Evolutionary conservation across 2,329 filamentous ascomycete species (phyloP).

Genomic region (Verticillium albo-atrum): DNA sequence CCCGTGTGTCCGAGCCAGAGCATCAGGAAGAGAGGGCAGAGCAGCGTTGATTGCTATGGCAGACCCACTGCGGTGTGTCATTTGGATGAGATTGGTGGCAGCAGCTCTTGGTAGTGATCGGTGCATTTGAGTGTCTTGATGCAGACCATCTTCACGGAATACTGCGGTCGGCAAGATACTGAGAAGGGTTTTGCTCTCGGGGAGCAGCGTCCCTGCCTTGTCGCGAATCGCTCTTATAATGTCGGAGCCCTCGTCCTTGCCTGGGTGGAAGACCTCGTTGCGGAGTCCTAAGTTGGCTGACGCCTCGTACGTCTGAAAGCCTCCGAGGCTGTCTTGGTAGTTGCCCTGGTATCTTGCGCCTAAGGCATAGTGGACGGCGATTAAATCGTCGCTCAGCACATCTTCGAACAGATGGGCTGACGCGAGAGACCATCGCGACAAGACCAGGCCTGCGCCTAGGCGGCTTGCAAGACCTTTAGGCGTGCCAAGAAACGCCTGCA

Average conservation of each 20-base stretch:
- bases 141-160: slow-evolving; percentile 75
- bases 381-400: slow-evolving; percentile 80
- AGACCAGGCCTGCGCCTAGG: slow-evolving; percentile 67
- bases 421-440: slow-evolving; percentile 82
- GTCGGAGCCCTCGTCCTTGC: slow-evolving; percentile 86
- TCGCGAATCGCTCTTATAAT: slow-evolving; percentile 84
- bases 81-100: slow-evolving; percentile 60
- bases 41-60: slow-evolving; percentile 85
- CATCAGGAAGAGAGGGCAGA: slow-evolving; percentile 82
- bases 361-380: slow-evolving; percentile 86
- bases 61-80: slow-evolving; percentile 69
- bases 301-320: slow-evolving; percentile 92
- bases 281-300: slow-evolving; percentile 86
- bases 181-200: slow-evolving; percentile 75
- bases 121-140: slow-evolving; percentile 71
- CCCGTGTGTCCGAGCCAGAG: slow-evolving; percentile 75
- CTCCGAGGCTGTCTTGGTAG: slow-evolving; percentile 92
- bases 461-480: slow-evolving; percentile 80
- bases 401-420: slow-evolving; percentile 88
- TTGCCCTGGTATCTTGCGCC: slow-evolving; percentile 92
- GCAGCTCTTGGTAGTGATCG: slow-evolving; percentile 71
- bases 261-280: slow-evolving; percentile 85
- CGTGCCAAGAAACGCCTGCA: slow-evolving; percentile 92
- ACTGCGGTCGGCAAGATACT: slow-evolving; percentile 79
- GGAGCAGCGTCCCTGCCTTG: slow-evolving; percentile 76